Conservation (phyloP, 164 flowering plant genomes). For the Vitis rupestris region DNA sequence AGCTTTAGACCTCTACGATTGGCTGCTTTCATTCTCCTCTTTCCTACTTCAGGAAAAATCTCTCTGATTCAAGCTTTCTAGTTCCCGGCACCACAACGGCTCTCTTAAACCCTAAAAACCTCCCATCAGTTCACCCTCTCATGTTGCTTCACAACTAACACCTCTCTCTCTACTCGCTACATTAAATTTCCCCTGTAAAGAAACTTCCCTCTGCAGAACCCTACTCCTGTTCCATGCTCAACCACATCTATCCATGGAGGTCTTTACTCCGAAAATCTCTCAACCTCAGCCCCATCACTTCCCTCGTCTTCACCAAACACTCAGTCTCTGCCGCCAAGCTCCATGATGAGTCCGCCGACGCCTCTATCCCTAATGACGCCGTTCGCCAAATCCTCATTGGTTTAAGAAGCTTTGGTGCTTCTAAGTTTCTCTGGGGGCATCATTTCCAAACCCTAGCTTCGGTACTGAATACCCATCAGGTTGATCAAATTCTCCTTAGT, state of each 20-base stretch:
- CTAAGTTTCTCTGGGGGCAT: conserved; percentile 7
- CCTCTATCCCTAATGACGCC: conserved; percentile 7
- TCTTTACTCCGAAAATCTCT: background rate
- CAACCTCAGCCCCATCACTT: conserved; percentile 5
- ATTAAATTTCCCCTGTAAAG: background rate
- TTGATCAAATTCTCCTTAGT: conserved; percentile 26
- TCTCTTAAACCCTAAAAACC: conserved; percentile 16
- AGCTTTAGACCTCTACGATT: too few species aligned
- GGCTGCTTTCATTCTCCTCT: too few species aligned
- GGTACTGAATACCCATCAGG: conserved; percentile 16
- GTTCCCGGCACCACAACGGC: conserved; percentile 13
- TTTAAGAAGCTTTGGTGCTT: conserved; percentile 15
- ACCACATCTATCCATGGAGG: conserved; percentile 12
- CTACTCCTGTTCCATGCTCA: conserved; percentile 20
- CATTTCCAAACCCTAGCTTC: conserved; percentile 16
- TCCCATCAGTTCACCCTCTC: too few species aligned
- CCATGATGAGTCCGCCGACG: conserved; percentile 6
- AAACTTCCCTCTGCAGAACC: too few species aligned
- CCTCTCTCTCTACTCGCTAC: background rate
- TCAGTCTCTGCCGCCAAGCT: conserved; percentile 17
- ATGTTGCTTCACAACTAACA: too few species aligned
- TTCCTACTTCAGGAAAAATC: background rate
- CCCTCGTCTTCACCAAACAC: conserved; percentile 16
- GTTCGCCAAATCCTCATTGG: conserved; percentile 28
- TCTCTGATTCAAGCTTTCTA: background rate